phyloP scores from a whole-genome alignment of 176 grass and related monocot genomes.

The Triticum monococcum region DNA sequence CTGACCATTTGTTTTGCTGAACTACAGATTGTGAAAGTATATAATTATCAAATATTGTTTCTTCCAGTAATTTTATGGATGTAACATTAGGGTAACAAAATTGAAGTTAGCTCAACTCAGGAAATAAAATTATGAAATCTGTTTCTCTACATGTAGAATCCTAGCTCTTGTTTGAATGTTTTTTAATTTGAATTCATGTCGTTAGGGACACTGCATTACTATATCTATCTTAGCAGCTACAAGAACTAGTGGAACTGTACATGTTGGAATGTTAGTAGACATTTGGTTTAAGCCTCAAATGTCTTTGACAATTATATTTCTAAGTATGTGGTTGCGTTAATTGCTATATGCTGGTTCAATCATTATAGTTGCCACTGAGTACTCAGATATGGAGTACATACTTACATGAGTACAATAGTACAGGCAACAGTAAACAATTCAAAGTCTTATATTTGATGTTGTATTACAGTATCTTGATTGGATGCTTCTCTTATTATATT shows the following conservation, averaged over 20 bases:
- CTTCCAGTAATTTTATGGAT: background rate
- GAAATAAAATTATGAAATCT: background rate
- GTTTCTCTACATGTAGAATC: background rate
- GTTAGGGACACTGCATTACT: conserved; percentile 11
- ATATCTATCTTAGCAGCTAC: background rate
- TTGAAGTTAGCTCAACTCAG: background rate
- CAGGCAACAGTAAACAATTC: background rate
- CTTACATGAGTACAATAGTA: background rate
- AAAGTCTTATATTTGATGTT: background rate
- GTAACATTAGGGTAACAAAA: background rate
- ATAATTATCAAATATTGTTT: background rate
- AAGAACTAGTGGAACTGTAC: background rate
- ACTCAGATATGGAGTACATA: background rate
- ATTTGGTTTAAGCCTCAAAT: conserved; percentile 14
- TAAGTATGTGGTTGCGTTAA: background rate
- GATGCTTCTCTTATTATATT: conserved; percentile 34
- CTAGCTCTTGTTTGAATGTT: background rate
- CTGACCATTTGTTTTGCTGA: conserved; percentile 14
- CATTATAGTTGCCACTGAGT: background rate
- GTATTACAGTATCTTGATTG: conserved; percentile 15
- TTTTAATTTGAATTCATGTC: background rate
- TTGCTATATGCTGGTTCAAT: background rate
- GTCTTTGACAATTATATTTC: background rate
- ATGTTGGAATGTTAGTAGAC: background rate
- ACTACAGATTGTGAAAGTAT: background rate